phyloP scores from a whole-genome alignment of 495 filamentous ascomycete genomes.

The Delitschia confertaspora region DNA sequence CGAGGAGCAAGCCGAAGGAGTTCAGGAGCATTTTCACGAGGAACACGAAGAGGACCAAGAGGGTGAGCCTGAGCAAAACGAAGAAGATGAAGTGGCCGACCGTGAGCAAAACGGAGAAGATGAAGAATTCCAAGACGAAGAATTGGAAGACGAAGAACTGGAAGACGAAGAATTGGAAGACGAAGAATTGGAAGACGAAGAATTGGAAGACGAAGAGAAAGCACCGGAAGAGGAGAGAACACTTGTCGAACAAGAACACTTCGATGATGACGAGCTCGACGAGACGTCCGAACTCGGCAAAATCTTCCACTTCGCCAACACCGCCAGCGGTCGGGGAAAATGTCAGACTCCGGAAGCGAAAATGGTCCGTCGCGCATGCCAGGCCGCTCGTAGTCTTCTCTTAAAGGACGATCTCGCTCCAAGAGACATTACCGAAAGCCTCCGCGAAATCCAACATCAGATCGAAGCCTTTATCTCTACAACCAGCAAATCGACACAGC shows the following conservation, averaged over 20 bases:
- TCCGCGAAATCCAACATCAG: too few relatives aligned
- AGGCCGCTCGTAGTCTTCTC: not conserved
- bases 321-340: not conserved
- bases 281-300: not conserved
- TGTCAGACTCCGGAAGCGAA: slow-evolving; percentile 3
- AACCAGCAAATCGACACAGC: too few relatives aligned
- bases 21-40: not conserved
- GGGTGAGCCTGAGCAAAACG: not conserved
- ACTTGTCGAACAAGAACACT: too few relatives aligned
- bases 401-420: not conserved
- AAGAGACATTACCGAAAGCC: slow-evolving; percentile 1
- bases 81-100: not conserved
- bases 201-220: not conserved
- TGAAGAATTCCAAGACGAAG: not conserved
- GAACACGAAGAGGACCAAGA: not conserved
- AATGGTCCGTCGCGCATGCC: not conserved
- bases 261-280: not conserved
- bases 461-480: too few relatives aligned
- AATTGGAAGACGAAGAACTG: not conserved
- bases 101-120: not conserved
- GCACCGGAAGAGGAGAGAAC: not conserved
- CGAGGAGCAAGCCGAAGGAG: too few relatives aligned
- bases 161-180: not conserved
- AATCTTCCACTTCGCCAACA: slow-evolving; percentile 1
- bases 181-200: not conserved